A percentile compares a stretch with the other conserved stretches of the same genome.
phyloP scores from a whole-genome alignment of 2,329 filamentous ascomycete genomes.

The Fusarium sp. region DNA sequence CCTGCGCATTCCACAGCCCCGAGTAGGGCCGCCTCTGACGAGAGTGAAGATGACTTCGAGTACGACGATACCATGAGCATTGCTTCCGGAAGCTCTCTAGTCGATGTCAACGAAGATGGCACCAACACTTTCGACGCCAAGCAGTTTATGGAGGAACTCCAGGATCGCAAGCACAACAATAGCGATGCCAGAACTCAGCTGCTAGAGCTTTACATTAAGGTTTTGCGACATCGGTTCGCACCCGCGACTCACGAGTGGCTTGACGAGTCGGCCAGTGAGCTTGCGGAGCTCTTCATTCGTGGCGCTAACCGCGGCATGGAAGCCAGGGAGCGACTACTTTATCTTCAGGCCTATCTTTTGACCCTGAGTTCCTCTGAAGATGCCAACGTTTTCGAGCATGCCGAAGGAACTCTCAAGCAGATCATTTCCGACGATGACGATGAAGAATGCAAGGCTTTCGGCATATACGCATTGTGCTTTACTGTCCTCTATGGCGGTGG shows the following conservation, averaged over 20 bases:
- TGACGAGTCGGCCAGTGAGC: slow-evolving; percentile 66
- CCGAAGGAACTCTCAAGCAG: slow-evolving; percentile 47
- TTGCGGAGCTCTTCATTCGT: slow-evolving; percentile 74
- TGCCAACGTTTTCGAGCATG: slow-evolving; percentile 48
- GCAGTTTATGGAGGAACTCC: slow-evolving; percentile 76
- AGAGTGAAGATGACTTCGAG: slow-evolving; percentile 64
- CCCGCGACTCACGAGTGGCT: slow-evolving; percentile 55
- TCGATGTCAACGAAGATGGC: slow-evolving; percentile 73
- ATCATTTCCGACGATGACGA: slow-evolving; percentile 67
- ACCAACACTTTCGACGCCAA: slow-evolving; percentile 69
- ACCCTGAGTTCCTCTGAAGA: slow-evolving; percentile 77
- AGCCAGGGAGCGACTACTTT: slow-evolving; percentile 75
- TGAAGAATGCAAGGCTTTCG: slow-evolving; percentile 71
- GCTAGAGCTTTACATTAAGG: slow-evolving; percentile 50
- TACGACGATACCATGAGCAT: slow-evolving; percentile 57
- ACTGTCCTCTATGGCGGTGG: slow-evolving; percentile 81
- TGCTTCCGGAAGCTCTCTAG: slow-evolving; percentile 54
- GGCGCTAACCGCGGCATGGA: slow-evolving; percentile 77
- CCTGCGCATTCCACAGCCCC: slow-evolving; percentile 68
- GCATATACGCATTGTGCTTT: slow-evolving; percentile 79
- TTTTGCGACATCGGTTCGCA: slow-evolving; percentile 64
- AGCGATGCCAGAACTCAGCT: slow-evolving; percentile 72
- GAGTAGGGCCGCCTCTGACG: slow-evolving; percentile 73
- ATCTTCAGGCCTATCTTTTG: slow-evolving; percentile 77
- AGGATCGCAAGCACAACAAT: slow-evolving; percentile 81